Evolutionary conservation across 768 basidiomycete species (phyloP).

Genomic region (Suillus variegatus): DNA sequence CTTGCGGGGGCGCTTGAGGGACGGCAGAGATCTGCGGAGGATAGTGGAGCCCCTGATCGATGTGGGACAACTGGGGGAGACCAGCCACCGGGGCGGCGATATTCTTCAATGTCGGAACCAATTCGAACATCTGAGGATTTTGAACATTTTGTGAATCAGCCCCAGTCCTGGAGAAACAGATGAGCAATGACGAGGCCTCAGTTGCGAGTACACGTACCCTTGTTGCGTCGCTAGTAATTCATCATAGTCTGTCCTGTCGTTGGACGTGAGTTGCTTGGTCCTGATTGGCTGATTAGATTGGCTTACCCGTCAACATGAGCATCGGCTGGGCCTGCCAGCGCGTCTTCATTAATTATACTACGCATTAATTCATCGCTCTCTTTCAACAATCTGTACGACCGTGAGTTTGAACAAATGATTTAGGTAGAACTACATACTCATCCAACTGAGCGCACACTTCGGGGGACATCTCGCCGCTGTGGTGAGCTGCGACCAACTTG

Average conservation of each 20-base stretch:
- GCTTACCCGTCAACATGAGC: background rate
- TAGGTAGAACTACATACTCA: background rate
- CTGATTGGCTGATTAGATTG: too few species aligned
- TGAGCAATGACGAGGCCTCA: background rate
- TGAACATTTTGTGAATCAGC: background rate
- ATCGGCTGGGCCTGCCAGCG: background rate
- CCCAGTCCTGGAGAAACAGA: background rate
- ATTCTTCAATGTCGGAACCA: background rate
- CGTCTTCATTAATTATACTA: background rate
- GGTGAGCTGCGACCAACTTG: background rate
- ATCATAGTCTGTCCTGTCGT: background rate
- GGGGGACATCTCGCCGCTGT: background rate
- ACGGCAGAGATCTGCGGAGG: too few species aligned
- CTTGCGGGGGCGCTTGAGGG: too few species aligned
- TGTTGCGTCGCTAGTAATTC: background rate
- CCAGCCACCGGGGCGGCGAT: background rate
- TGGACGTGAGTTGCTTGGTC: background rate
- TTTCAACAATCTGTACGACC: background rate
- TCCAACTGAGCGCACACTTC: background rate
- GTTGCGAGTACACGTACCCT: background rate
- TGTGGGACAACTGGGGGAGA: background rate
- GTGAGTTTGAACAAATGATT: background rate
- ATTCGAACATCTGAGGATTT: background rate
- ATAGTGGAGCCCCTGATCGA: too few species aligned
- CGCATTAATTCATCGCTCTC: background rate